phyloP scores from a whole-genome alignment of 1,139 yeast genomes.

The Sugiyamaella castrensis region DNA sequence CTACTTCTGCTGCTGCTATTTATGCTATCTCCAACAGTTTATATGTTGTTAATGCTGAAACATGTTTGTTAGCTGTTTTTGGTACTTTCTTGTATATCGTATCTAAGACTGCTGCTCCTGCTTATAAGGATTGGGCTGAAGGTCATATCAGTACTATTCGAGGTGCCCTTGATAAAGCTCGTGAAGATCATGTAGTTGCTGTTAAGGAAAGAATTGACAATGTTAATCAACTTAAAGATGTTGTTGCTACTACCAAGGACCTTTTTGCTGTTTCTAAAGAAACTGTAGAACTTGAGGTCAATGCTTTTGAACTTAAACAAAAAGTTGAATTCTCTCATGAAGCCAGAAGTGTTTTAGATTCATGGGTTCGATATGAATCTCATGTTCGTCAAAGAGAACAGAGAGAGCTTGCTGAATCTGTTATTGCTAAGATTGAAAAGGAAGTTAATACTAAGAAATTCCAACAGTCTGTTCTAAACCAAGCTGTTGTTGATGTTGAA shows the following conservation, averaged over 20 bases:
- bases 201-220: conserved; percentile 88
- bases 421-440: conserved; percentile 82
- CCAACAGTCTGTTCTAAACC: conserved; percentile 89
- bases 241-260: conserved; percentile 85
- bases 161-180: conserved; percentile 79
- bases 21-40: conserved; percentile 94
- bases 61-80: conserved; percentile 79
- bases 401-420: conserved; percentile 81
- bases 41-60: conserved; percentile 90
- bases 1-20: conserved; percentile 89
- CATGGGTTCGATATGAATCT: conserved; percentile 98
- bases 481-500: conserved; percentile 90
- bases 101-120: conserved; percentile 89
- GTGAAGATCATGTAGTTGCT: conserved; percentile 86
- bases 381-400: conserved; percentile 97
- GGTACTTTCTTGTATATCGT: conserved; percentile 68
- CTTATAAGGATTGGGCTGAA: conserved; percentile 93
- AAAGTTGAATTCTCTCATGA: conserved; percentile 79
- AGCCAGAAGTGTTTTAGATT: conserved; percentile 93
- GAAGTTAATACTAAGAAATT: conserved; percentile 84
- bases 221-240: conserved; percentile 87
- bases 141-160: conserved; percentile 83
- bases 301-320: conserved; percentile 90
- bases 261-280: conserved; percentile 93
- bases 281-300: conserved; percentile 93